phyloP scores from a whole-genome alignment of 2,329 filamentous ascomycete species.

The Cercospora citrullina region DNA sequence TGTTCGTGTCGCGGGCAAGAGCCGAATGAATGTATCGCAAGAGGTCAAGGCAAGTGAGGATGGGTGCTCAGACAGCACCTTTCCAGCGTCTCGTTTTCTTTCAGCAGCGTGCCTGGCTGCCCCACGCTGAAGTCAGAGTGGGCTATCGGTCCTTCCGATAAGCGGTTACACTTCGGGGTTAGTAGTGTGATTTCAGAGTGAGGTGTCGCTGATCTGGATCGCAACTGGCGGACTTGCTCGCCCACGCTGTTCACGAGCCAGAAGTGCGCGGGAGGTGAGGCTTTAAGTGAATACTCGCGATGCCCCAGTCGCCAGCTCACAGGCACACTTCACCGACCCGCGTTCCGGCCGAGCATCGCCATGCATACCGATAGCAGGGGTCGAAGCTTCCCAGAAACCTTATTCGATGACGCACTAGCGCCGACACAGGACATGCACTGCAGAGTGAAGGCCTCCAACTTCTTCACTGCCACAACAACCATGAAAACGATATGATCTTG shows the following conservation, averaged over 20 bases:
- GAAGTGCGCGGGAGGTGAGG: background rate
- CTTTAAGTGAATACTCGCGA: background rate
- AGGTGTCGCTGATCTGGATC: background rate
- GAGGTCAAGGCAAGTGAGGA: conserved; percentile 1
- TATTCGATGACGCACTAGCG: conserved; percentile 11
- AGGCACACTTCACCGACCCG: conserved; percentile 7
- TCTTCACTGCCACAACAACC: background rate
- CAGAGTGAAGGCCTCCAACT: background rate
- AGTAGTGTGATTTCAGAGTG: background rate
- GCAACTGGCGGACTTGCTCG: background rate
- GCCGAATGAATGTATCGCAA: background rate
- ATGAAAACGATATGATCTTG: background rate
- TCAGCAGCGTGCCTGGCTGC: conserved; percentile 2
- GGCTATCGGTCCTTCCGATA: conserved; percentile 11
- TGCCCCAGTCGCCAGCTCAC: background rate
- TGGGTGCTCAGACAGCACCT: background rate
- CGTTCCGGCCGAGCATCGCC: conserved; percentile 6
- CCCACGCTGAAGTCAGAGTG: conserved; percentile 14
- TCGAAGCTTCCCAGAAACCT: conserved; percentile 2
- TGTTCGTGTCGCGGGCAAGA: conserved; percentile 1
- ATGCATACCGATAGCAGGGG: background rate
- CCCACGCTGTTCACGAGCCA: background rate
- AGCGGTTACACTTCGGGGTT: conserved; percentile 5
- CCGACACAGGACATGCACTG: background rate
- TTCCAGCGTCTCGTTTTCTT: conserved; percentile 5